Base-by-base conservation (phyloP, 2,329 filamentous ascomycete species). In the Fusarium algeriense region DNA sequence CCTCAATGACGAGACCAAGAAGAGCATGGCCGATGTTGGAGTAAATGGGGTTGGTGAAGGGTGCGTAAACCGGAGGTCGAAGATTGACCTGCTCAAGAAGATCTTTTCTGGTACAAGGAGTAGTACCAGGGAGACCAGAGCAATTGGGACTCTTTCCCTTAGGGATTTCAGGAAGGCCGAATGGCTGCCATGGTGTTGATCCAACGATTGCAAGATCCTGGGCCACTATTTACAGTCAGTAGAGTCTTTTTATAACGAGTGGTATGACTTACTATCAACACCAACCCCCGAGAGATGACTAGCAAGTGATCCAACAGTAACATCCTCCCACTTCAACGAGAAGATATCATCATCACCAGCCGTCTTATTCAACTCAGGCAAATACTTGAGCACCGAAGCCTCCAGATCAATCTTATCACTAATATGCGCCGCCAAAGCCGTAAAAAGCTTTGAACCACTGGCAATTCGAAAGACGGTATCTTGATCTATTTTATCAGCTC, bases 21-120 rank as follows among this genome's bases (percentile, higher is more conserved):
- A 86, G 62, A 2, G 81, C 76, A 23, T 85, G 84, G 2, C 80
- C 85, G 6, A 82, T 76, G 68, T 88, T 87, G 32, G 85, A 84
- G 73, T 89, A 89, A 5, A 81, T 78, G 0, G 86, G 85, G 5
- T 78, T 82, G 0, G 81, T 79, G 68, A 83, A 85, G 0, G 85
- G 81, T 0, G 77, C 73, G 54, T 83, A 86, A 3, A 81, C 76
- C 0, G 85, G 85, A 37, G 77, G 73, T 13, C 74, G 72, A 19
- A 69, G 67, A 43, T 77, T 77, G 41, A 80, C 69, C 10, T 76
- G 67, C 9, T 67, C 41, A 3, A 80, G 64, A 3, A 80, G 67
- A 44, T 81, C 77, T 8, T 76, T 69, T 58, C 54, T 66, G 7
- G 70, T 78, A 28, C 83, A 80, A 3, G 78, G 70, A 1, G 69